Percentiles rank a stretch among this genome's conserved stretches.
phyloP scores from a whole-genome alignment of 192 early-diverging fungal species.

The Diversispora epigaea region DNA sequence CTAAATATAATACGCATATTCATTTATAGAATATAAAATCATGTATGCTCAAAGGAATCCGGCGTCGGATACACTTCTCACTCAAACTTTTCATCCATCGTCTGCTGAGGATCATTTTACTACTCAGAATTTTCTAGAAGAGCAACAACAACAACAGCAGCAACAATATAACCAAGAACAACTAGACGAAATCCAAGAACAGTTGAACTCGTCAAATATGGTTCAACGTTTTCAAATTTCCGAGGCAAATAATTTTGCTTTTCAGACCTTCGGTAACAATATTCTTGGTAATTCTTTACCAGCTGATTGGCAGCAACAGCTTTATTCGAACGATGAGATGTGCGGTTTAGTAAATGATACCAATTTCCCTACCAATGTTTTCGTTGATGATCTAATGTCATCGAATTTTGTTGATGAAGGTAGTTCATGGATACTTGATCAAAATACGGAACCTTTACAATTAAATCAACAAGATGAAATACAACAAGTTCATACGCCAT shows the following conservation, averaged over 20 bases:
- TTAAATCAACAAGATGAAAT: neutral
- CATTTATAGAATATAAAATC: neutral
- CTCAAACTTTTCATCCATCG: conserved; percentile 28
- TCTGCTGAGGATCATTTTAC: conserved; percentile 18
- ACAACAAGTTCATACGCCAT: conserved; percentile 2
- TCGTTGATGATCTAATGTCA: conserved; percentile 11
- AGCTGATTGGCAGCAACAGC: conserved; percentile 1
- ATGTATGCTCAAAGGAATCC: conserved; percentile 21
- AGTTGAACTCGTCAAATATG: conserved; percentile 4
- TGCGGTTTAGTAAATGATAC: neutral
- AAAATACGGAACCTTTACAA: neutral
- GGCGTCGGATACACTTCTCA: conserved; percentile 2
- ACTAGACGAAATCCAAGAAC: conserved; percentile 20
- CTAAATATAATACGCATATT: neutral
- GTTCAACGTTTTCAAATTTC: conserved; percentile 6
- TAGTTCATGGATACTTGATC: conserved; percentile 1
- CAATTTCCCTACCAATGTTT: neutral
- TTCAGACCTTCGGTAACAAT: conserved; percentile 23
- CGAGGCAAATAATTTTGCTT: neutral
- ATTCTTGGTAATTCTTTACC: conserved; percentile 11
- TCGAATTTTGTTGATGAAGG: conserved; percentile 7
- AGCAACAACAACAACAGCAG: conserved; percentile 13
- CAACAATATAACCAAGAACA: conserved; percentile 24
- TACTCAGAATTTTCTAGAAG: conserved; percentile 2
- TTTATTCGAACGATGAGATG: neutral